Conservation (phyloP, 2,329 filamentous ascomycete genomes). For the Ascochyta pisi region DNA sequence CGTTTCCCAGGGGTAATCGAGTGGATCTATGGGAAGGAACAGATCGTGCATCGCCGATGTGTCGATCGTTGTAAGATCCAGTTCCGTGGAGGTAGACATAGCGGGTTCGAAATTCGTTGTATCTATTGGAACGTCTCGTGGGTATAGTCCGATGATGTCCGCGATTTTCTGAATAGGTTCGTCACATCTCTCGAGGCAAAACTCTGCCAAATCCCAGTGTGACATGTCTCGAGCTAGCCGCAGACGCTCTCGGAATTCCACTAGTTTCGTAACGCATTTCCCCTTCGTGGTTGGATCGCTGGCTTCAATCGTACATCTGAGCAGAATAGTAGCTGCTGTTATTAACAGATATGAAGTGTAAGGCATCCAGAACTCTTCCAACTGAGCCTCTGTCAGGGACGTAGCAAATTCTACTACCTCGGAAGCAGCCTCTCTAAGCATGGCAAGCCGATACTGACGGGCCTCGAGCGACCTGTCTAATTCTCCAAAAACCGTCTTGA, state of each 20-base stretch:
- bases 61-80: background rate
- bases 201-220: conserved; percentile 29
- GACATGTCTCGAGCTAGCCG: conserved; percentile 12
- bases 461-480: conserved; percentile 2
- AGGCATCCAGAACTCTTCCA: conserved; percentile 32
- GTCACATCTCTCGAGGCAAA: conserved; percentile 28
- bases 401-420: conserved; percentile 15
- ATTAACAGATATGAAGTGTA: conserved; percentile 30
- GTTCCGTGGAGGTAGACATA: background rate
- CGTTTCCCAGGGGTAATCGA: conserved; percentile 28
- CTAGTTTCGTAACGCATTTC: conserved; percentile 12
- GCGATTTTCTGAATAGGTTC: conserved; percentile 31
- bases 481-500: conserved; percentile 17
- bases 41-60: background rate
- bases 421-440: conserved; percentile 20
- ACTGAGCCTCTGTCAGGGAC: conserved; percentile 15
- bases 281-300: conserved; percentile 15
- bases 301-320: conserved; percentile 25
- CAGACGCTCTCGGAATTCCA: conserved; percentile 17
- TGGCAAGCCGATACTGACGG: conserved; percentile 19
- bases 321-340: conserved; percentile 25
- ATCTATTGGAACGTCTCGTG: background rate
- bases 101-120: background rate
- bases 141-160: conserved; percentile 11
- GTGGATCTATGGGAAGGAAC: conserved; percentile 20